Base-by-base conservation (phyloP, 2,329 filamentous ascomycete genomes). In the Fusarium domesticum region DNA sequence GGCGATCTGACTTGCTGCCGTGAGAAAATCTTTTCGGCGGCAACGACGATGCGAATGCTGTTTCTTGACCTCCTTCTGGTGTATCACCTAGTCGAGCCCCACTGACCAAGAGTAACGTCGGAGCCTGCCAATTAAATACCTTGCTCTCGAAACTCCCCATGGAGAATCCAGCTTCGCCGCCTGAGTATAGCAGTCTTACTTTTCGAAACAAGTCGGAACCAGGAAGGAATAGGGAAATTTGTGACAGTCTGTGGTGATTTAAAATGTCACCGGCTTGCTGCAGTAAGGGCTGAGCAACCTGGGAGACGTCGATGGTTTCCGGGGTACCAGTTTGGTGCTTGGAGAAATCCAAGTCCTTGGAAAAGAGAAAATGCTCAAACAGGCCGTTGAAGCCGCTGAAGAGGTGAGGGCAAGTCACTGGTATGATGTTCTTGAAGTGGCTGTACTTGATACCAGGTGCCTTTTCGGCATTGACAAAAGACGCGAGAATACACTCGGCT, bases 341-440 rank as follows among this genome's bases (percentile, higher is more conserved):
- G 3, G 78, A 80, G 40, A 87, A 77, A 54, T 87, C 81, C 17
- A 89, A 70, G 51, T 84, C 83, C 56, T 83, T 85, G 18, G 83
- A 85, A 56, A 89, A 90, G 18, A 89, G 73, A 54, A 90, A 89
- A 60, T 84, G 83, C 53, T 88, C 84, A 61, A 89, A 89, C 1
- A 90, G 68, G 1, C 81, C 75, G 50, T 78, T 81, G 50, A 89
- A 76, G 0, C 84, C 82, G 41, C 77, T 70, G 59, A 90, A 88
- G 1, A 90, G 66, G 56, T 80, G 81, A 1, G 85, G 84, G 40
- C 85, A 74, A 35, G 77, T 77, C 23, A 73, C 68, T 8, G 80
- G 76, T 42, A 87, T 70, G 23, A 84, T 73, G 6, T 70, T 67
- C 59, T 77, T 75, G 67, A 87, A 87, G 31, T 77, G 77, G 36